Conservation (phyloP, 495 filamentous ascomycete species). For the Clavariopsis aquatica region DNA sequence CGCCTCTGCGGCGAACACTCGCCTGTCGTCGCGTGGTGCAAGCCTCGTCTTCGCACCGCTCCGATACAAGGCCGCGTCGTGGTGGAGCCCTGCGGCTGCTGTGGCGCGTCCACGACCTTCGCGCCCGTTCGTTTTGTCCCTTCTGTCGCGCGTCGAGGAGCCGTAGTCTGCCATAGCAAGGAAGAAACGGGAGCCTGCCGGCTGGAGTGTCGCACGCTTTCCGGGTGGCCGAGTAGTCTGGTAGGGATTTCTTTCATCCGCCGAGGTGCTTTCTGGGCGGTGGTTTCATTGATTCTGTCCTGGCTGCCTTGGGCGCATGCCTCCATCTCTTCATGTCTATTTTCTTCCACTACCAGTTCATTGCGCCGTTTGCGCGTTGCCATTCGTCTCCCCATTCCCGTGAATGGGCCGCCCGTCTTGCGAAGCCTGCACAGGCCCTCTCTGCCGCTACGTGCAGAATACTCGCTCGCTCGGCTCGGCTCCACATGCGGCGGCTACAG, state of each 20-base stretch:
- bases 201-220: slow-evolving; percentile 15
- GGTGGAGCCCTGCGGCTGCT: slow-evolving; percentile 14
- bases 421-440: background rate
- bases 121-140: background rate
- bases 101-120: slow-evolving; percentile 27
- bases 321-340: background rate
- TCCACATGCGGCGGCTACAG: slow-evolving; percentile 33
- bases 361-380: background rate
- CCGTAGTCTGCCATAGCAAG: background rate
- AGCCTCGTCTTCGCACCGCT: slow-evolving; percentile 15
- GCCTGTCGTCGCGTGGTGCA: slow-evolving; percentile 30
- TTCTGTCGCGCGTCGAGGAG: background rate
- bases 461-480: slow-evolving; percentile 3
- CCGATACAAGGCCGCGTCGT: slow-evolving; percentile 12
- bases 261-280: background rate
- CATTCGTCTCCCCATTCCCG: background rate
- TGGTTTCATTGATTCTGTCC: background rate
- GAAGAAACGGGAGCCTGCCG: slow-evolving; percentile 18
- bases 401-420: background rate
- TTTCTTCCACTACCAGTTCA: background rate
- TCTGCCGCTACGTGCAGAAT: slow-evolving; percentile 1
- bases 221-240: background rate
- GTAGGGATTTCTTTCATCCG: background rate
- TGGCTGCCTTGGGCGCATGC: background rate
- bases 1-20: slow-evolving; percentile 22